Base-by-base conservation (phyloP, 768 basidiomycete genomes). In the Naganishia onofrii region DNA sequence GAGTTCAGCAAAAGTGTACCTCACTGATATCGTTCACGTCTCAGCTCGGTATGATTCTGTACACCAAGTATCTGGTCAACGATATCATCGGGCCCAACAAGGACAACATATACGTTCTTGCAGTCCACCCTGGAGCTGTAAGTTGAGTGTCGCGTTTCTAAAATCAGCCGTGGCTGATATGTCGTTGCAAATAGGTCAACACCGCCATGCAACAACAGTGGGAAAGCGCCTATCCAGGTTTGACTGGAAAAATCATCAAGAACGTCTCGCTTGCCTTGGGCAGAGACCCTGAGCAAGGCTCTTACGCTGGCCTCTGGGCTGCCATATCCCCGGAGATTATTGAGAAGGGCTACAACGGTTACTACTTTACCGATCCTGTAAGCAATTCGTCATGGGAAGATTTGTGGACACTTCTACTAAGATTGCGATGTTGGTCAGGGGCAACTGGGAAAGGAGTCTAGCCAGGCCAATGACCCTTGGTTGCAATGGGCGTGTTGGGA, bases 1-100 rank as follows among this genome's bases (percentile, higher is more conserved):
- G 15, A 10, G 21, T 46, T 4, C 26, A 52, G n/a, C 51, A 19
- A 9, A 63, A 17, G n/a, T n/a, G 28, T 26, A 42, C 19, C 12
- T 10, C 34, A 17, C 34, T 60, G 34, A 31, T 10, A 32, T 29
- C n/a, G 8, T n/a, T n/a, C 34, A n/a, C 17, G 31, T n/a, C 12
- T 56, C 31, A 66, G 64, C 64, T 66, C 17, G 82, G 83, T 21
- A 80, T 81, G 75, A 79, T 84, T 67, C 75, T 83, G 36, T 83
- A 81, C 75, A 74, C 76, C 67, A 83, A 80, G 69, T 72, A 72
- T 13, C 46, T 80, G 15, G 60, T 72, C 53, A 76, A 81, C 54
- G 74, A 78, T 66, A 78, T 78, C 52, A 78, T 81, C 73, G 75
- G 75, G 73, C 74, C 75, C 56, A 77, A 78, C 69, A 68, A 69